Conservation (phyloP, 768 basidiomycete genomes). For the Xerocomus spinulosus region DNA sequence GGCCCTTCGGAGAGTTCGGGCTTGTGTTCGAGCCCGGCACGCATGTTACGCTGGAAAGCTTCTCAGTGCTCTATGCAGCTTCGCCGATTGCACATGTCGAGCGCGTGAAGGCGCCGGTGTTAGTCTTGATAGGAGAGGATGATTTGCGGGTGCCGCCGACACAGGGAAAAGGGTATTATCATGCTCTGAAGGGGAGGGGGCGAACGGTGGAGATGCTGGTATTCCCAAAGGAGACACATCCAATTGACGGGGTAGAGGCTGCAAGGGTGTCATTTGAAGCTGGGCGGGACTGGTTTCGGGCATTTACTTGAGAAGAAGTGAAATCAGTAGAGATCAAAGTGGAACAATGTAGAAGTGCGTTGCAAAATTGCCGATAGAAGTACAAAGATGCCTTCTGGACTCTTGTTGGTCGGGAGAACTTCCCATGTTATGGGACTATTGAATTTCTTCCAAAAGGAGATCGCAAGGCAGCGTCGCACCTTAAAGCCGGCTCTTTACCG, state of each 20-base stretch:
- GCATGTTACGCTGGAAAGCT: constrained; percentile 44
- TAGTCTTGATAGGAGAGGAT: constrained; percentile 54
- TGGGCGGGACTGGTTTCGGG: constrained; percentile 46
- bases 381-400: no score
- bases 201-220: constrained; percentile 52
- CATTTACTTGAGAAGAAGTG: constrained; percentile 8
- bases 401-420: no score
- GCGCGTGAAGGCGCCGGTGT: constrained; percentile 46
- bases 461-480: background rate
- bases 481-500: constrained; percentile 20
- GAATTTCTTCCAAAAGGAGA: no score
- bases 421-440: no score
- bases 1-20: constrained; percentile 45
- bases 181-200: constrained; percentile 50
- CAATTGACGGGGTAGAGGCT: constrained; percentile 60
- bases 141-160: constrained; percentile 61
- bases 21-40: constrained; percentile 31
- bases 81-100: constrained; percentile 58
- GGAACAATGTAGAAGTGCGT: background rate
- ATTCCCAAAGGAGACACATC: constrained; percentile 60
- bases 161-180: constrained; percentile 61
- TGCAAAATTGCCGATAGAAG: background rate
- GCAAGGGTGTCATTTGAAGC: constrained; percentile 51
- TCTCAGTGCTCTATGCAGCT: constrained; percentile 38
- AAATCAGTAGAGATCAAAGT: background rate